Evolutionary conservation across 306 rosid genomes (phyloP).

Genomic region (Medicago arabica): DNA sequence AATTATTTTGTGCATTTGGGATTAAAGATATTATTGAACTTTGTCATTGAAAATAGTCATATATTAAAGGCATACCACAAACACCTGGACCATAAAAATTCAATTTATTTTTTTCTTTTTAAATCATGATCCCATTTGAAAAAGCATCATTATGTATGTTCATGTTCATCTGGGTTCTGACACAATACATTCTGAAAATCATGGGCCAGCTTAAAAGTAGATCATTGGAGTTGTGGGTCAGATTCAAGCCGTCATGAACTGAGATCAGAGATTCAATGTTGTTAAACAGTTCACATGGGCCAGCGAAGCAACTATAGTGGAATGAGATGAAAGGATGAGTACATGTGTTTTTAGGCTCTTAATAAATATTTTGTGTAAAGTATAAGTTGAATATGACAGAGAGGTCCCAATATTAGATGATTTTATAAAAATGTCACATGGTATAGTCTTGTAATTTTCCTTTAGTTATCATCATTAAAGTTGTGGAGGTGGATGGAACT

Average conservation of each 20-base stretch:
- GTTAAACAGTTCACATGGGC: slow-evolving; percentile 59
- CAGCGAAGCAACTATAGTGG: slow-evolving; percentile 49
- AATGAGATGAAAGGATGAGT: slow-evolving; percentile 42
- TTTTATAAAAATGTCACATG: slow-evolving; percentile 40
- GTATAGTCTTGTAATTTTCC: slow-evolving; percentile 44
- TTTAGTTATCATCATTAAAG: slow-evolving; percentile 8
- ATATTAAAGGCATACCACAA: slow-evolving; percentile 32
- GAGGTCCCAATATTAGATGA: slow-evolving; percentile 45
- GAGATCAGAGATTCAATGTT: slow-evolving; percentile 36
- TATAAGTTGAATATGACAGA: slow-evolving; percentile 45
- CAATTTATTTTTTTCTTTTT: slow-evolving; percentile 39
- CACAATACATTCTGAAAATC: slow-evolving; percentile 34
- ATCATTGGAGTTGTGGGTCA: slow-evolving; percentile 59
- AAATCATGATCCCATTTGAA: slow-evolving; percentile 27
- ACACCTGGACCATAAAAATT: slow-evolving; percentile 42
- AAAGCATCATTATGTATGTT: background rate
- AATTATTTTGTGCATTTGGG: slow-evolving; percentile 30
- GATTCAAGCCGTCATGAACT: slow-evolving; percentile 52
- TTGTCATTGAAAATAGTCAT: slow-evolving; percentile 38
- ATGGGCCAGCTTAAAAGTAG: slow-evolving; percentile 56
- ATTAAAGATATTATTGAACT: slow-evolving; percentile 39
- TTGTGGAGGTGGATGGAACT: slow-evolving; percentile 19
- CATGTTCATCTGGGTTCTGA: slow-evolving; percentile 39
- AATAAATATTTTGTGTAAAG: slow-evolving; percentile 39
- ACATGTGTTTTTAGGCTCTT: slow-evolving; percentile 37